These are phyloP conservation scores for Ceratocystis diversiconidia DNA, from an alignment of 2,329 filamentous ascomycete genomes.

Conservation along the genomic window DNA sequence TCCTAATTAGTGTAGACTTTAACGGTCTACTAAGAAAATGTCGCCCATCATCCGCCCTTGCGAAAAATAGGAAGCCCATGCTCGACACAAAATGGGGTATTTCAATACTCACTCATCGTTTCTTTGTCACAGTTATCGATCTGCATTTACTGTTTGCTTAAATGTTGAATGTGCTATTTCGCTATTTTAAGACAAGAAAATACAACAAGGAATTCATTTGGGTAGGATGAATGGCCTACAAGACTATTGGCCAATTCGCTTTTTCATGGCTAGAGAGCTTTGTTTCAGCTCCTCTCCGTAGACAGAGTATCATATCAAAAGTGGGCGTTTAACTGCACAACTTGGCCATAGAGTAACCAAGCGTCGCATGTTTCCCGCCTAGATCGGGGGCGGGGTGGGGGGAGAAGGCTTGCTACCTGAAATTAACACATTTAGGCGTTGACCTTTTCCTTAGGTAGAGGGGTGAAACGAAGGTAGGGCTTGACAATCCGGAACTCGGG, in stretches of 20 bases:
- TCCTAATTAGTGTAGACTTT: too few species aligned
- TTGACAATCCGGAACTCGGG: slow-evolving; percentile 57
- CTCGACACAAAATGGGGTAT: too few species aligned
- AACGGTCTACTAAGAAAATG: too few species aligned
- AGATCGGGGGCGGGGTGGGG: too few species aligned
- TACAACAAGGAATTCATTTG: background rate
- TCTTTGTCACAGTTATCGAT: background rate
- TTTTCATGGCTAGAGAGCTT: background rate
- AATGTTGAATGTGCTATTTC: background rate
- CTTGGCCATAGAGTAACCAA: background rate
- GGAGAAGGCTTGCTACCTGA: background rate
- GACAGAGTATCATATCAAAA: background rate
- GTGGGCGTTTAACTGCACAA: background rate
- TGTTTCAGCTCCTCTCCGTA: background rate
- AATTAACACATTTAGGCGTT: slow-evolving; percentile 22
- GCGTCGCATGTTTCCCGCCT: background rate
- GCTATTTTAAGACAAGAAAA: slow-evolving; percentile 5
- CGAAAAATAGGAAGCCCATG: too few species aligned
- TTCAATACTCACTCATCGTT: background rate
- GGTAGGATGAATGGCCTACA: background rate
- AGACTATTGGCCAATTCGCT: background rate
- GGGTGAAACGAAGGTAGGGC: slow-evolving; percentile 62
- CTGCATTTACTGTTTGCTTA: background rate
- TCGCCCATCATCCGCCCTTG: too few species aligned
- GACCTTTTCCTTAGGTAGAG: slow-evolving; percentile 42